phyloP scores from a whole-genome alignment of 345 rosid species.

The Aquilaria yunnanensis region DNA sequence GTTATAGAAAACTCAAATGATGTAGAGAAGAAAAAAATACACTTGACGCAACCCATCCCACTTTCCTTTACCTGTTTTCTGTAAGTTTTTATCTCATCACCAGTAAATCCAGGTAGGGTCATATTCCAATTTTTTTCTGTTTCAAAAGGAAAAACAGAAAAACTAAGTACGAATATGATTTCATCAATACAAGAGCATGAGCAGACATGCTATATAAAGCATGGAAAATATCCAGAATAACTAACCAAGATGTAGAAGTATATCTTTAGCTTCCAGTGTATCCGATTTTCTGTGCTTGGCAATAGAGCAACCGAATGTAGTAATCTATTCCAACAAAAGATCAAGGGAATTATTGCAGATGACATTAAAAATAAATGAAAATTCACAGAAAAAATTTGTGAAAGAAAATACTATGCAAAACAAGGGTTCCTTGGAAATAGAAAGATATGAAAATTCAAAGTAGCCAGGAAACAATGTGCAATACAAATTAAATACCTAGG shows the following conservation, averaged over 20 bases:
- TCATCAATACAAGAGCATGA: too few relatives aligned
- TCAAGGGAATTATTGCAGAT: neutral
- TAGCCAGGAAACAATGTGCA: too few relatives aligned
- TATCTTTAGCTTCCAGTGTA: conserved; percentile 91
- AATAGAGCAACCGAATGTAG: conserved; percentile 90
- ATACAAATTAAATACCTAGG: too few relatives aligned
- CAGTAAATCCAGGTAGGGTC: conserved; percentile 79
- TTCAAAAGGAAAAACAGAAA: conserved; percentile 7
- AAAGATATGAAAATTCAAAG: too few relatives aligned
- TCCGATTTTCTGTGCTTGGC: conserved; percentile 96
- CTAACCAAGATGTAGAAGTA: conserved; percentile 92
- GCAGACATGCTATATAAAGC: neutral
- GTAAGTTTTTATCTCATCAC: conserved; percentile 87
- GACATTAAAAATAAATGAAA: neutral
- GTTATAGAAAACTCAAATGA: neutral
- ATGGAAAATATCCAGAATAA: conserved; percentile 16
- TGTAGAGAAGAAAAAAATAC: too few relatives aligned
- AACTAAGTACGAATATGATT: too few relatives aligned
- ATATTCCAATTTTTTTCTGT: conserved; percentile 92
- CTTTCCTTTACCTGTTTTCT: conserved; percentile 58
- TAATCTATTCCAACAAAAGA: conserved; percentile 44
- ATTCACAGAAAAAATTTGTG: too few relatives aligned
- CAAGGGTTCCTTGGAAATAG: too few relatives aligned
- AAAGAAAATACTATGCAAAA: too few relatives aligned
- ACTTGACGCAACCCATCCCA: too few relatives aligned